Percentiles rank a stretch among this genome's conserved stretches.
Conservation (phyloP, 2,329 filamentous ascomycete genomes). For the Myotisia sp. region DNA sequence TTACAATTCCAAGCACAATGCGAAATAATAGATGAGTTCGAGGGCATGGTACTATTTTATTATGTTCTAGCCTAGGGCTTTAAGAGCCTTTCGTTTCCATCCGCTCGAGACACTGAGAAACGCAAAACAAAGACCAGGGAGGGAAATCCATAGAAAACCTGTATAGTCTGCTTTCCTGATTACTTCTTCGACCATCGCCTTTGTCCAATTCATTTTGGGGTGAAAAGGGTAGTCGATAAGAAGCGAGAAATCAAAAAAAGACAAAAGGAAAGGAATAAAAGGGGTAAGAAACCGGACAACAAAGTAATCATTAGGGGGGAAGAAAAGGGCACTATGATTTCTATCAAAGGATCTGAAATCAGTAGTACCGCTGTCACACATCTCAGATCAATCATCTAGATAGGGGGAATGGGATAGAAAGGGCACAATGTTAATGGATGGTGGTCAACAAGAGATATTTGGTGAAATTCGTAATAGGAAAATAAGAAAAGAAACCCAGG, state of each 20-base stretch:
- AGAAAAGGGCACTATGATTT: slow-evolving; percentile 1
- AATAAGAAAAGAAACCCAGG: neutral
- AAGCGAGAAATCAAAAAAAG: neutral
- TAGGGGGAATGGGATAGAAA: neutral
- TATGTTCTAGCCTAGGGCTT: no score
- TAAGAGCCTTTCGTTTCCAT: no score
- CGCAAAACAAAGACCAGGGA: no score
- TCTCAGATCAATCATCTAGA: neutral
- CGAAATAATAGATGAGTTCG: no score
- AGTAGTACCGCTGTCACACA: slow-evolving; percentile 1
- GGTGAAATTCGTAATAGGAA: slow-evolving; percentile 1
- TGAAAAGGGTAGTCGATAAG: no score
- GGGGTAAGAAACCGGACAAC: neutral
- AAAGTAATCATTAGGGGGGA: neutral
- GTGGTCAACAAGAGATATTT: slow-evolving; percentile 1
- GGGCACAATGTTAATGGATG: neutral
- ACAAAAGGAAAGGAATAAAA: neutral
- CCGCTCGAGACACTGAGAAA: no score
- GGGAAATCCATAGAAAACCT: no score
- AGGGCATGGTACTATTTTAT: no score
- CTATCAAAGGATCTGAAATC: slow-evolving; percentile 5
- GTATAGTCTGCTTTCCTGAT: no score
- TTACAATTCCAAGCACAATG: no score
- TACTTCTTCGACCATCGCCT: no score
- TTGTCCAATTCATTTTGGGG: no score